phyloP scores from a whole-genome alignment of 805 yeast species.

The Candida verbasci region DNA sequence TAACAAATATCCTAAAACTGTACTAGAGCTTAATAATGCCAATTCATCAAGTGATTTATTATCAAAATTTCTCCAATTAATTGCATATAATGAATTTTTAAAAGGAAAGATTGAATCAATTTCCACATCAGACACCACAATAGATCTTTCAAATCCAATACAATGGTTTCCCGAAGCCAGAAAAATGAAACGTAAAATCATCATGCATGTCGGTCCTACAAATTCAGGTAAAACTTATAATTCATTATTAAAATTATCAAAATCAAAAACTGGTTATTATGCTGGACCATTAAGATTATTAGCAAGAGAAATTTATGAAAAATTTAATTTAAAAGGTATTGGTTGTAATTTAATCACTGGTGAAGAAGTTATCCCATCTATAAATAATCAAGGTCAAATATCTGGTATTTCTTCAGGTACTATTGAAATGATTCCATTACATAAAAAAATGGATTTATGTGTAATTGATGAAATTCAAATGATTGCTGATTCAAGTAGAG shows the following conservation, averaged over 20 bases:
- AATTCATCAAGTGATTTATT: conserved; percentile 17
- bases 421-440: conserved; percentile 83
- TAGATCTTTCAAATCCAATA: conserved; percentile 35
- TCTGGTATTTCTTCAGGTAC: conserved; percentile 84
- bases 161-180: conserved; percentile 85
- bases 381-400: conserved; percentile 65
- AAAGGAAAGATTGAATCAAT: conserved; percentile 10
- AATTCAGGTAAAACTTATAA: conserved; percentile 91
- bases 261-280: conserved; percentile 72
- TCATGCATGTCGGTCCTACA: conserved; percentile 97
- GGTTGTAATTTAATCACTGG: conserved; percentile 89
- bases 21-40: conserved; percentile 14
- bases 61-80: conserved; percentile 16
- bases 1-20: conserved; percentile 16
- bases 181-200: conserved; percentile 66
- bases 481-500: conserved; percentile 76
- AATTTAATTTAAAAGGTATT: conserved; percentile 61
- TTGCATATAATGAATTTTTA: conserved; percentile 21
- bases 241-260: conserved; percentile 66
- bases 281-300: conserved; percentile 92
- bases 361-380: conserved; percentile 79
- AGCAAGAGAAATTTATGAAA: conserved; percentile 88
- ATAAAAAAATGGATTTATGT: conserved; percentile 71
- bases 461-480: conserved; percentile 95
- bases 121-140: conserved; percentile 10